Base-by-base conservation (phyloP, 371 early-diverging fungal genomes). In the Mucor circinelloides region DNA sequence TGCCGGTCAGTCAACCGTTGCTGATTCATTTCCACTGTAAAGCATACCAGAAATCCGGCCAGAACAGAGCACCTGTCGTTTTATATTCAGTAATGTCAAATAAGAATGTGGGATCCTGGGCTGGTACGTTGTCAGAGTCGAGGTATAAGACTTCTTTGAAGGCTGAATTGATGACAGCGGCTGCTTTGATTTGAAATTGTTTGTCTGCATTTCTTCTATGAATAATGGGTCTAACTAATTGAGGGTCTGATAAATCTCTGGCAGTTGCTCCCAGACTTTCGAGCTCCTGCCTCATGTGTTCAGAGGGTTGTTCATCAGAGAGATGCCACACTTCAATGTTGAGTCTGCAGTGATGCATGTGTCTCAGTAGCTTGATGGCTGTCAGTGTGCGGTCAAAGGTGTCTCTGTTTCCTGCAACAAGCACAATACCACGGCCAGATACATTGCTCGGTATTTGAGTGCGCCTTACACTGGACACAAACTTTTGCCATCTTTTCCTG, bases 1-100 rank as follows among this genome's bases (percentile, higher is more conserved):
- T 19, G n/a, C 21, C 15, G 3, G 10, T 56, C 10, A 28, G 15
- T 56, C n/a, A 2, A 5, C 31, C 6, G 12, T 15, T 50, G 17
- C 19, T 55, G 40, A 10, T 48, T 30, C 36, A 3, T 21, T 54
- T 23, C 15, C 3, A 10, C 6, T 56, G 36, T 7, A 46, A 7
- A 34, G n/a, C 64, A 66, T 72, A 78, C 80, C 87, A 85, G 57
- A 78, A 86, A 60, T 88, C 88, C 0, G 83, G 83, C 88, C 88
- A 88, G 44, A 88, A 84, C 27, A 88, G 48, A 0, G 83, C 84
- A 28, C 87, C 86, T 9, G 72, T 80, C n/a, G 57, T 34, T 44
- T 70, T 66, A 58, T 78, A 88, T 42, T 71, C 78, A n/a, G 60
- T 34, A 8, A 71, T 69, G 32, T 80, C 72, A 68, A 88, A 88